phyloP scores from a whole-genome alignment of 2,329 filamentous ascomycete species.

The Fusarium siculi region DNA sequence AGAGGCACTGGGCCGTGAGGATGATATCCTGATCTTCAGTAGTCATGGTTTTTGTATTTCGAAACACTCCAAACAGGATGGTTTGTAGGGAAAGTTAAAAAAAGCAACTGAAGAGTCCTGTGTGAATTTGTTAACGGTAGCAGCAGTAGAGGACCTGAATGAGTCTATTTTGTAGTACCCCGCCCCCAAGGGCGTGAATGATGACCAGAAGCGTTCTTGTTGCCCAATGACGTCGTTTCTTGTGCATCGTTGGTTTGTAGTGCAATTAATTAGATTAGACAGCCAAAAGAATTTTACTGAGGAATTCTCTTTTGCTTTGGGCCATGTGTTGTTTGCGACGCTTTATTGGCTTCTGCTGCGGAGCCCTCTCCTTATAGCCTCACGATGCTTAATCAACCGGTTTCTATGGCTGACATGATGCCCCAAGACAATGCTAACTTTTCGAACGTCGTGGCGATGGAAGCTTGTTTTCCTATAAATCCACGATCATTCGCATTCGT shows the following conservation, averaged over 20 bases:
- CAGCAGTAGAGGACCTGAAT: not conserved
- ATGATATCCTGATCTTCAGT: not conserved
- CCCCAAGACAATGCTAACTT: not conserved
- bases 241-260: rapidly evolving
- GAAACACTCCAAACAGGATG: rapidly evolving
- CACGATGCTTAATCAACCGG: not conserved
- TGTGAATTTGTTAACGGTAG: not conserved
- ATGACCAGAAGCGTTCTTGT: not conserved
- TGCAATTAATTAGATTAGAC: not conserved
- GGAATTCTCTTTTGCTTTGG: no score
- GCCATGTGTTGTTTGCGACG: no score
- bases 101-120: no score
- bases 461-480: not conserved
- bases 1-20: conserved; percentile 55
- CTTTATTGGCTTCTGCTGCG: not conserved
- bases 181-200: conserved; percentile 21
- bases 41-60: not conserved
- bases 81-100: not conserved
- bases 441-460: rapidly evolving
- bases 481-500: rapidly evolving
- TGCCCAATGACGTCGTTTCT: not conserved
- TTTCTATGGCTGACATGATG: conserved; percentile 13
- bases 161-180: conserved; percentile 8
- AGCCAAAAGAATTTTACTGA: not conserved
- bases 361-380: conserved; percentile 3